Percentiles rank a stretch among this genome's conserved stretches.
phyloP scores from a whole-genome alignment of 108 stramenopile genomes.

The Schizochytrium sp. region DNA sequence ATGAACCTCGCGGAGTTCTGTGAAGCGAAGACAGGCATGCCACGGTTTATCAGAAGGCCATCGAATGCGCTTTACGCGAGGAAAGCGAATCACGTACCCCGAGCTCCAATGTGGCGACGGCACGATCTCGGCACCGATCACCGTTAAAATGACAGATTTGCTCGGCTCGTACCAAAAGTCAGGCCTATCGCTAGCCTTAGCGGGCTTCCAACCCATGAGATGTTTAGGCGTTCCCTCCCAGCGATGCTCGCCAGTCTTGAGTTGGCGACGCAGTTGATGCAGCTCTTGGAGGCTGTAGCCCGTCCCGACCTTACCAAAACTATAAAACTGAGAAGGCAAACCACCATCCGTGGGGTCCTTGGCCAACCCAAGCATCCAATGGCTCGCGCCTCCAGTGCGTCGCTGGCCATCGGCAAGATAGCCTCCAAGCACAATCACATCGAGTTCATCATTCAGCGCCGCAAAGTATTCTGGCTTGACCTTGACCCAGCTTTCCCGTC shows the following conservation, averaged over 20 bases:
- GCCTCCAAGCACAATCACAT: background rate
- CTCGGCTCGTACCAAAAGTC: constrained; percentile 7
- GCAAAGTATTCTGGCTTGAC: background rate
- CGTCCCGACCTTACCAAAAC: background rate
- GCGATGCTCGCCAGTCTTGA: background rate
- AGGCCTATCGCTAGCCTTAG: background rate
- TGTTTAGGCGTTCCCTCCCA: background rate
- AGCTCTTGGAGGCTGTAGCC: background rate
- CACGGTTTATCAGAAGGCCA: background rate
- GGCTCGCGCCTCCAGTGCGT: background rate
- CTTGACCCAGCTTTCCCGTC: background rate
- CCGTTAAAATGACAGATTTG: background rate
- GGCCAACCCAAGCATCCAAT: background rate
- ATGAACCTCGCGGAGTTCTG: background rate
- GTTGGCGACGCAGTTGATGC: background rate
- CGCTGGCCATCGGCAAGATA: background rate
- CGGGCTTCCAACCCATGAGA: background rate
- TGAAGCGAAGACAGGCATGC: background rate
- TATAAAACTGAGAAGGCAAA: background rate
- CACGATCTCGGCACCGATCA: background rate
- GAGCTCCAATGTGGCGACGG: background rate
- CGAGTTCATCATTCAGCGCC: background rate
- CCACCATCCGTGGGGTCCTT: background rate
- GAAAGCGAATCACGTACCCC: background rate
- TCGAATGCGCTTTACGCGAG: background rate